Evolutionary conservation across 768 basidiomycete genomes (phyloP).

Genomic region (Leccinum variicolor): DNA sequence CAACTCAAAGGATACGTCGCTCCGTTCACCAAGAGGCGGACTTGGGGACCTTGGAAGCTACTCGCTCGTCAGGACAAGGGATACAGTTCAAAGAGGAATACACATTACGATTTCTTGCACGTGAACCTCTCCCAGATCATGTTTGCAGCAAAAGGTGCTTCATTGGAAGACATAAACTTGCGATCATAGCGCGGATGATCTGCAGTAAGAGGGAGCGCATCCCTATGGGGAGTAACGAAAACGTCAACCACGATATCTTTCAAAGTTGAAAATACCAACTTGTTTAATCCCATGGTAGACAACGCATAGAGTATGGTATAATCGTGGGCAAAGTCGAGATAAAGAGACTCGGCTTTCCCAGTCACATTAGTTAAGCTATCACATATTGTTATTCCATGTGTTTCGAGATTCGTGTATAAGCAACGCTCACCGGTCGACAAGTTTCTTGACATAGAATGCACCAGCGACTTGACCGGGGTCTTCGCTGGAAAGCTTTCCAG

Average conservation of each 20-base stretch:
- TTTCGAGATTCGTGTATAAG: background rate
- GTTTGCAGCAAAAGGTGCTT: conserved; percentile 40
- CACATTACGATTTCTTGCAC: conserved; percentile 33
- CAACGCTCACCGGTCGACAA: conserved; percentile 34
- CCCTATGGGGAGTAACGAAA: conserved; percentile 21
- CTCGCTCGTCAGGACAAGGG: background rate
- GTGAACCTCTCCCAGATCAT: conserved; percentile 44
- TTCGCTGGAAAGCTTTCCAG: conserved; percentile 28
- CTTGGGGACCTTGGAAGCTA: conserved; percentile 35
- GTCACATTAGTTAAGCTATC: conserved; percentile 33
- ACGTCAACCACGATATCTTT: background rate
- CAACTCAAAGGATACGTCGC: conserved; percentile 35
- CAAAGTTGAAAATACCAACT: conserved; percentile 18
- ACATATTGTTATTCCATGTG: background rate
- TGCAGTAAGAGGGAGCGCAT: conserved; percentile 29
- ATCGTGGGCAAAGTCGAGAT: conserved; percentile 44
- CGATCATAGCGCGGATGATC: conserved; percentile 25
- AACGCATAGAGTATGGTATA: conserved; percentile 36
- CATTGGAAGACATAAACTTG: conserved; percentile 35
- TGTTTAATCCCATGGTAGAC: conserved; percentile 36
- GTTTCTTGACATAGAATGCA: conserved; percentile 36
- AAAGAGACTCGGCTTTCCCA: conserved; percentile 27
- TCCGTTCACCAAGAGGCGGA: conserved; percentile 40
- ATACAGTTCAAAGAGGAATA: background rate
- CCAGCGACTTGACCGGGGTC: conserved; percentile 35